Conservation (phyloP, 2,329 filamentous ascomycete species). For the Xylariaceae sp. region DNA sequence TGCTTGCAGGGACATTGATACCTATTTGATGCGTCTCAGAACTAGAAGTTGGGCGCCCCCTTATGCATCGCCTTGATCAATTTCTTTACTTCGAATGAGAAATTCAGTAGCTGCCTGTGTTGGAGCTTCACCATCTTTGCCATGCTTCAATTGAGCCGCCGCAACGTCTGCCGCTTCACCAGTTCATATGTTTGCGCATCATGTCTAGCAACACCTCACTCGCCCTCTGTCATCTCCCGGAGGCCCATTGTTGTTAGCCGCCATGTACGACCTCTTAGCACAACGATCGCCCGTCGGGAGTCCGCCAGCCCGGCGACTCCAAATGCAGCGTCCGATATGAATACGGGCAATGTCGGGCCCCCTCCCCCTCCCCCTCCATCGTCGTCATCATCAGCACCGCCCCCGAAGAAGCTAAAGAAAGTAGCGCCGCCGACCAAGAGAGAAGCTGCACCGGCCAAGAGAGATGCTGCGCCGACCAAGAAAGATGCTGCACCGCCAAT, state of each 20-base stretch:
- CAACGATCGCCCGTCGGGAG: conserved; percentile 14
- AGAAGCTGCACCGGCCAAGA: not conserved
- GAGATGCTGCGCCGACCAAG: no score
- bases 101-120: conserved; percentile 3
- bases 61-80: conserved; percentile 1
- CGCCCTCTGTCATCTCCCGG: conserved; percentile 13
- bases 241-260: conserved; percentile 8
- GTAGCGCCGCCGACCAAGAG: conserved; percentile 3
- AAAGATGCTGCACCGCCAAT: not conserved
- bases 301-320: conserved; percentile 3
- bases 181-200: conserved; percentile 28
- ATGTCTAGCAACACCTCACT: conserved; percentile 22
- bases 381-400: not conserved
- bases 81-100: not conserved
- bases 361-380: no score
- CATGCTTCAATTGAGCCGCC: conserved; percentile 34
- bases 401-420: conserved; percentile 6
- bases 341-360: not conserved
- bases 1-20: not conserved
- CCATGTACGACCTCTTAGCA: conserved; percentile 22
- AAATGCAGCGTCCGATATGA: conserved; percentile 2
- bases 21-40: not conserved
- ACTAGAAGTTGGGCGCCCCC: not conserved
- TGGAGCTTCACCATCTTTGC: conserved; percentile 14
- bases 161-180: conserved; percentile 26